These are phyloP conservation scores for Hypoxylon fuscum DNA, from an alignment of 495 filamentous ascomycete genomes.

Conservation along the genomic window DNA sequence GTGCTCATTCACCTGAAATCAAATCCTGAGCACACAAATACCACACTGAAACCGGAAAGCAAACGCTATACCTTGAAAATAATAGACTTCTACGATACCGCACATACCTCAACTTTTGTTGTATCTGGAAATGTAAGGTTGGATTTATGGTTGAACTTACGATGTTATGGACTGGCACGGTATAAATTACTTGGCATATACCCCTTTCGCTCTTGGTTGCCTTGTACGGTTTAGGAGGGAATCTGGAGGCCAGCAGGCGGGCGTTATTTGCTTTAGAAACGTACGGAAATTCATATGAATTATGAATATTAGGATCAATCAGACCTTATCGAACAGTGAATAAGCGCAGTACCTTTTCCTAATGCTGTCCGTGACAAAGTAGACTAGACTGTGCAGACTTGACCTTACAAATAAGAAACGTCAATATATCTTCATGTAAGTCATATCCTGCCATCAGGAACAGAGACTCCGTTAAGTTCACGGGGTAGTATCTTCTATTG, in stretches of 20 bases:
- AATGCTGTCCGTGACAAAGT: not conserved
- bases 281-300: not conserved
- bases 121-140: constrained; percentile 1
- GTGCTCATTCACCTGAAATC: no score
- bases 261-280: constrained; percentile 8
- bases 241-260: constrained; percentile 11
- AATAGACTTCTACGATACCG: no score
- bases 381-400: no score
- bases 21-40: no score
- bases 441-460: no score
- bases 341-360: not conserved
- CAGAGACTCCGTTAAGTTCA: no score
- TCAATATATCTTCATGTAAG: no score
- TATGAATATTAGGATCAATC: constrained; percentile 5
- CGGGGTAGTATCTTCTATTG: no score
- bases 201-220: constrained; percentile 20
- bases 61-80: no score
- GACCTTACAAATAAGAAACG: no score
- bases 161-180: constrained; percentile 36
- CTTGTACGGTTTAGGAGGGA: constrained; percentile 20
- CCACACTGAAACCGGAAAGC: no score
- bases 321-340: not conserved
- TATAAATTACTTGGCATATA: constrained; percentile 36
- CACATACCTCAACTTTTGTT: not conserved
- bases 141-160: constrained; percentile 11